Conservation (phyloP, 768 basidiomycete species). For the Piloderma croceum region DNA sequence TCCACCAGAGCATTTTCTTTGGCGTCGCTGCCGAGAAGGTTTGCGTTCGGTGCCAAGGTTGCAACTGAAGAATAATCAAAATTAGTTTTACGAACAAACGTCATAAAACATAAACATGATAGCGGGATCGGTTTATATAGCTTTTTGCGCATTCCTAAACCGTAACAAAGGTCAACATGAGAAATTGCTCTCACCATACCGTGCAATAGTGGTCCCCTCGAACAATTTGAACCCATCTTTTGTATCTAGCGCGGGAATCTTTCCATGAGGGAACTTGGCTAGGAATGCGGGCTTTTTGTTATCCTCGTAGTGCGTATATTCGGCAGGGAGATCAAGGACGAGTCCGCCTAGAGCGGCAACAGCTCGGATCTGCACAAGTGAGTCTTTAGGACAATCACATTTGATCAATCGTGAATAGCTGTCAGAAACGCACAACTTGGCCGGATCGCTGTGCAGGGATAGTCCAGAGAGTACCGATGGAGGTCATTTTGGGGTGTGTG, state of each 20-base stretch:
- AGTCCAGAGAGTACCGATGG: slow-evolving; percentile 63
- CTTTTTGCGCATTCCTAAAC: slow-evolving; percentile 10
- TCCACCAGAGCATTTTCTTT: slow-evolving; percentile 72
- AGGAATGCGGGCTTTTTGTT: slow-evolving; percentile 70
- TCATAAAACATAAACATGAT: too few species aligned
- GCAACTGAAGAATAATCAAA: slow-evolving; percentile 61
- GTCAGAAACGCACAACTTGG: slow-evolving; percentile 41
- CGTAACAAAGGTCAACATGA: slow-evolving; percentile 5
- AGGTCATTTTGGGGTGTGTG: slow-evolving; percentile 40
- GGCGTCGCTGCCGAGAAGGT: slow-evolving; percentile 59
- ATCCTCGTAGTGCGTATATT: slow-evolving; percentile 55
- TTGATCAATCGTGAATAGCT: slow-evolving; percentile 6
- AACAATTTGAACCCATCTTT: slow-evolving; percentile 72
- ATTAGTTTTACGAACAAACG: too few species aligned
- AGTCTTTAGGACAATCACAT: background rate
- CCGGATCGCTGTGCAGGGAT: slow-evolving; percentile 35
- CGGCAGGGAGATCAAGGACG: slow-evolving; percentile 45
- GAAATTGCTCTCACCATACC: slow-evolving; percentile 80
- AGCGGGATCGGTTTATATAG: too few species aligned
- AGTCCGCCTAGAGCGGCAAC: slow-evolving; percentile 57
- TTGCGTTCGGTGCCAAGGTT: slow-evolving; percentile 66
- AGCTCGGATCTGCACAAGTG: slow-evolving; percentile 38
- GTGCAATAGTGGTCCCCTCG: slow-evolving; percentile 77
- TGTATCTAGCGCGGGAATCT: slow-evolving; percentile 80
- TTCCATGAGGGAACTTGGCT: slow-evolving; percentile 73